These are phyloP conservation scores for Alternaria viburni DNA, from an alignment of 2,329 filamentous ascomycete species.

Conservation along the genomic window DNA sequence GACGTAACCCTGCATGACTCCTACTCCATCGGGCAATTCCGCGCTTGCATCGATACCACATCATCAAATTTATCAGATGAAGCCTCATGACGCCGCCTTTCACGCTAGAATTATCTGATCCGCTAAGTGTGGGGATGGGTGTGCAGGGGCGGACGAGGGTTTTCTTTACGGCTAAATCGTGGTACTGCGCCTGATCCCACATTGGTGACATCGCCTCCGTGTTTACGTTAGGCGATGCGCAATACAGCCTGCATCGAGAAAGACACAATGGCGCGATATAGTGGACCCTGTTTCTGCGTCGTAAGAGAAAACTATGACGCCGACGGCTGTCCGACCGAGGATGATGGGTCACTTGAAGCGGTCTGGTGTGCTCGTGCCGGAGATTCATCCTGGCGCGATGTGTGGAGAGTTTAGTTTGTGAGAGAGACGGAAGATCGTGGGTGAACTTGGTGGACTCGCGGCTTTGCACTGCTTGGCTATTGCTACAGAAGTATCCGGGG, in stretches of 20 bases:
- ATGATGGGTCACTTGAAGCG: constrained; percentile 11
- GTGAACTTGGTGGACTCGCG: constrained; percentile 16
- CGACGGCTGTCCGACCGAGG: constrained; percentile 19
- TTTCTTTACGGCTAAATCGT: constrained; percentile 32
- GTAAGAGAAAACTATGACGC: constrained; percentile 25
- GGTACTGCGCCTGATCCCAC: constrained; percentile 14
- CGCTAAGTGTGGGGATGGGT: constrained; percentile 28
- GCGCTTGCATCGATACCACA: constrained; percentile 10
- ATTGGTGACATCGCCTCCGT: background rate
- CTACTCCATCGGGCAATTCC: constrained; percentile 29
- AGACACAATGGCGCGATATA: background rate
- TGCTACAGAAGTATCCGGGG: constrained; percentile 28
- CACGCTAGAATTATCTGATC: constrained; percentile 39
- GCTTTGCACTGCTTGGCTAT: constrained; percentile 27
- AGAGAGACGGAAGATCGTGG: constrained; percentile 16
- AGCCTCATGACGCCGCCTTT: constrained; percentile 21
- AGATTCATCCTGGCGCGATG: constrained; percentile 14
- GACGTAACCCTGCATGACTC: constrained; percentile 34
- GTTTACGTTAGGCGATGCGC: constrained; percentile 26
- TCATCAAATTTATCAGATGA: constrained; percentile 44
- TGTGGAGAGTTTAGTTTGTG: constrained; percentile 22
- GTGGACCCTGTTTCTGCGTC: constrained; percentile 10
- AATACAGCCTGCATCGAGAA: background rate
- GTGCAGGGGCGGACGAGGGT: constrained; percentile 1
- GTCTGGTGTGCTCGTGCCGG: constrained; percentile 10